Evolutionary conservation across 2,329 filamentous ascomycete genomes (phyloP).

Genomic region (Huntiella abstrusa): DNA sequence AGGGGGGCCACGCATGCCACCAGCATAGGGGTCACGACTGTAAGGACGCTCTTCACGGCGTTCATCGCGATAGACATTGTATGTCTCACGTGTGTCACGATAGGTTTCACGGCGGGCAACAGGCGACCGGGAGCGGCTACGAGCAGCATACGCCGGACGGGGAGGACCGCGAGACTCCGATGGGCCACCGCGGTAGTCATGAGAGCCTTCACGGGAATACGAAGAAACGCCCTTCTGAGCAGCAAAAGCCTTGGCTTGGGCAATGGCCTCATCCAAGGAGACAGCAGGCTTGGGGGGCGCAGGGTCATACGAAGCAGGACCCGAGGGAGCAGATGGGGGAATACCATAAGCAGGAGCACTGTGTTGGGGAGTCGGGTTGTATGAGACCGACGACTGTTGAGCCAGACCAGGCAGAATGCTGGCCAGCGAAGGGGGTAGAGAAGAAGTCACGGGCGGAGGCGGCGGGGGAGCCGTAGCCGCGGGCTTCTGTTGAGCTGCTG

Average conservation of each 20-base stretch:
- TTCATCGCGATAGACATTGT: slow-evolving; percentile 74
- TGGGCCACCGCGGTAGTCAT: slow-evolving; percentile 11
- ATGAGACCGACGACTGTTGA: slow-evolving; percentile 3
- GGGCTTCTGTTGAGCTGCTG: slow-evolving; percentile 10
- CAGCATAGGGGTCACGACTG: slow-evolving; percentile 26
- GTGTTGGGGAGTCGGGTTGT: slow-evolving; percentile 6
- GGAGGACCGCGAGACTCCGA: slow-evolving; percentile 21
- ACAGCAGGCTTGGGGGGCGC: slow-evolving; percentile 1
- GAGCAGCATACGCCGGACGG: slow-evolving; percentile 18
- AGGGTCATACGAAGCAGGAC: not conserved
- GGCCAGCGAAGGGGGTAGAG: not conserved
- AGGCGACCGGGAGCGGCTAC: slow-evolving; percentile 57
- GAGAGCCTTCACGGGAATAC: slow-evolving; percentile 29
- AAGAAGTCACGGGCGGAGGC: not conserved
- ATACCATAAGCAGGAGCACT: slow-evolving; percentile 1
- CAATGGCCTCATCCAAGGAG: slow-evolving; percentile 44
- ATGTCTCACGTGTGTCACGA: slow-evolving; percentile 56
- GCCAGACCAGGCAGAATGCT: slow-evolving; percentile 3
- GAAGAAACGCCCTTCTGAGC: slow-evolving; percentile 54
- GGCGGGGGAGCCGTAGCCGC: slow-evolving; percentile 2
- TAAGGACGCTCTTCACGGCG: slow-evolving; percentile 49
- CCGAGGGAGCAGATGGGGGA: slow-evolving; percentile 4
- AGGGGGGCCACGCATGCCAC: slow-evolving; percentile 15
- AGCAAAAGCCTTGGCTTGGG: slow-evolving; percentile 66
- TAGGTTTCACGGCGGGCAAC: slow-evolving; percentile 47